Conservation (phyloP, 805 yeast species). For the Ogataea paradorogensis region DNA sequence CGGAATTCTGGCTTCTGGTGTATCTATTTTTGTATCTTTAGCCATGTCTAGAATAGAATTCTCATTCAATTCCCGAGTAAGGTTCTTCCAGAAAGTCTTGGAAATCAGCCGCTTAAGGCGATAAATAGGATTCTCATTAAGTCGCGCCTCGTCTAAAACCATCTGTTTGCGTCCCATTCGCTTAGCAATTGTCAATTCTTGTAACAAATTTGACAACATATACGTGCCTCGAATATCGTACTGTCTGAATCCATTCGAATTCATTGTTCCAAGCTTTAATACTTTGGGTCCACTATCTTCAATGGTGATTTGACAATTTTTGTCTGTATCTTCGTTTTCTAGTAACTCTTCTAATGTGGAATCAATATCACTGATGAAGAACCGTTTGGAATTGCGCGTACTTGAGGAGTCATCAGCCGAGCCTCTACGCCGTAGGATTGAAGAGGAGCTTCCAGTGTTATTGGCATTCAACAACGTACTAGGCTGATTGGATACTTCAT, state of each 20-base stretch:
- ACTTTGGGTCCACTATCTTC: conserved; percentile 85
- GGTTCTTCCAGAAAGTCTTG: conserved; percentile 74
- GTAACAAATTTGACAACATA: conserved; percentile 80
- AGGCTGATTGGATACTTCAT: conserved; percentile 10
- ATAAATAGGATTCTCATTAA: conserved; percentile 84
- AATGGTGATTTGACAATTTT: conserved; percentile 77
- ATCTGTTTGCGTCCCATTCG: conserved; percentile 74
- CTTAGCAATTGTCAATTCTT: conserved; percentile 85
- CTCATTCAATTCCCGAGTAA: conserved; percentile 69
- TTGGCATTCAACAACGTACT: neutral
- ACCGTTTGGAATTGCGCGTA: conserved; percentile 40
- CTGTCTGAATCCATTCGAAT: conserved; percentile 75
- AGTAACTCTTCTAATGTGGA: conserved; percentile 66
- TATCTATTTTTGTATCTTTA: conserved; percentile 68
- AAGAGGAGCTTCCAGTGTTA: neutral
- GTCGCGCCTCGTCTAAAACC: conserved; percentile 75
- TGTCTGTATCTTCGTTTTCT: conserved; percentile 79
- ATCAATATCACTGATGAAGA: conserved; percentile 74
- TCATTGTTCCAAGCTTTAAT: conserved; percentile 75
- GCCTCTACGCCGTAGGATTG: conserved; percentile 41
- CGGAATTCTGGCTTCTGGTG: conserved; percentile 60
- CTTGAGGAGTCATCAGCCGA: conserved; percentile 51
- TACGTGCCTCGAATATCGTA: conserved; percentile 82
- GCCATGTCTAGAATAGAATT: conserved; percentile 68
- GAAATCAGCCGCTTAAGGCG: conserved; percentile 71